These are phyloP conservation scores for Stagonosporopsis cucurbitacearum DNA, from an alignment of 2,329 filamentous ascomycete genomes.

Conservation along the genomic window DNA sequence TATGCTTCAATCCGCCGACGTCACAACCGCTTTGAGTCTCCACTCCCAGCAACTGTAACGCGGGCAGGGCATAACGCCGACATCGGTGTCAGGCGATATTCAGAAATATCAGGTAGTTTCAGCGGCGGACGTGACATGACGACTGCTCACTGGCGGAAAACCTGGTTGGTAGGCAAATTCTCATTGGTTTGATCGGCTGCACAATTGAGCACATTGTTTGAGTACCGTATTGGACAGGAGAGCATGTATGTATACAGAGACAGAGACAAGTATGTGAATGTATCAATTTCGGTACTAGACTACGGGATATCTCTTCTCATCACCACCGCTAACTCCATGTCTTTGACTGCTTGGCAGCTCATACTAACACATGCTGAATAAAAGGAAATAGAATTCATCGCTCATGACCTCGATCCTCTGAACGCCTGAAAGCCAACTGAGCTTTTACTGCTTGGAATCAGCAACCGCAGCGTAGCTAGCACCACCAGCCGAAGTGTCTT, in stretches of 20 bases:
- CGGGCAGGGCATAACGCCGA: not conserved
- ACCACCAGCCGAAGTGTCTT: constrained; percentile 23
- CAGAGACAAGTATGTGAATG: too few relatives aligned
- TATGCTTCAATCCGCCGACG: not conserved
- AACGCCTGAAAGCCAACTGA: not conserved
- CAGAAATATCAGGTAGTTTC: not conserved
- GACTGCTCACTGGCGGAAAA: not conserved
- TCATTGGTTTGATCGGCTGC: not conserved
- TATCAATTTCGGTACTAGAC: constrained; percentile 8
- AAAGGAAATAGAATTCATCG: constrained; percentile 7
- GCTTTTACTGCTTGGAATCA: constrained; percentile 18
- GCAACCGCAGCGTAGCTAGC: constrained; percentile 20
- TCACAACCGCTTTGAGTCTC: constrained; percentile 8
- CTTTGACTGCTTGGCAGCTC: not conserved
- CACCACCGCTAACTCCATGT: constrained; percentile 9
- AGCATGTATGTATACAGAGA: not conserved
- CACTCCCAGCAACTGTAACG: not conserved
- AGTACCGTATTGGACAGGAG: constrained; percentile 13
- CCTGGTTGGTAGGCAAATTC: too few relatives aligned
- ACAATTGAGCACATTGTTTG: constrained; percentile 4
- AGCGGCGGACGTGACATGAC: too few relatives aligned
- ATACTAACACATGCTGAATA: not conserved
- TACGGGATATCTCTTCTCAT: constrained; percentile 20
- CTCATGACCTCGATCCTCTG: constrained; percentile 1
- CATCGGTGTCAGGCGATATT: not conserved